Base-by-base conservation (phyloP, 805 yeast species). In the Yarrowia sp. region DNA sequence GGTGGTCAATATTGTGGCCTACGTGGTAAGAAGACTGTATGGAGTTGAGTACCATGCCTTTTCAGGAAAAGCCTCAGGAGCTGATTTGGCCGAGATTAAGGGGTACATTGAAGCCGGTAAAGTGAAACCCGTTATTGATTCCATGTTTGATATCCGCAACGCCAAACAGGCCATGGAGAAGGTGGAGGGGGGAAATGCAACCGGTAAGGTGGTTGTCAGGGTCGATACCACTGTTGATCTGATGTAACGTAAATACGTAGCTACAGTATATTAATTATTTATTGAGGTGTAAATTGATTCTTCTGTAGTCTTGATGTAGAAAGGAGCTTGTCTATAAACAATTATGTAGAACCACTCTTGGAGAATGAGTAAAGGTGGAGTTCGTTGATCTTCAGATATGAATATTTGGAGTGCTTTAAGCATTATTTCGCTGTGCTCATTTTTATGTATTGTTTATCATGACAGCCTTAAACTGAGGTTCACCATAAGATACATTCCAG, bases 141-240 rank as follows among this genome's bases (percentile, higher is more conserved):
- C 58, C 43, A 22, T 51, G 43, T 51, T 36, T 22, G 58, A 51
- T 18, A 36, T 51, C 35, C 33, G 43, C 18, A 38, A 51, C 4
- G 43, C 58, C 13, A 15, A 33, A 5, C 58, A 51, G 43, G 58
- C 58, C 9, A 51, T 51, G 58, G 43, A 36, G 43, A 51, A 36
- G 43, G 43, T 51, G 22, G 58, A 51, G 18, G 14, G 8, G 0
- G 58, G 58, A 1, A 33, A 22, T 22, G 43, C 43, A n/a, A 51
- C 58, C 7, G 58, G 58, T 8, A 51, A 51, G 22, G 28, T 51
- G 4, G 58, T 51, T 4, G 28, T 48, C 11, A 17, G 55, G 8
- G 55, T 48, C 8, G 55, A 48, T 48, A 5, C 55, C 38, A 13
- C 28, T 35, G 17, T 48, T 17, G 55, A 48, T 33, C 28, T 22